A percentile compares a stretch with the other conserved stretches of the same genome.
phyloP scores from a whole-genome alignment of 139 green algal species.

The Chlorella sp. region DNA sequence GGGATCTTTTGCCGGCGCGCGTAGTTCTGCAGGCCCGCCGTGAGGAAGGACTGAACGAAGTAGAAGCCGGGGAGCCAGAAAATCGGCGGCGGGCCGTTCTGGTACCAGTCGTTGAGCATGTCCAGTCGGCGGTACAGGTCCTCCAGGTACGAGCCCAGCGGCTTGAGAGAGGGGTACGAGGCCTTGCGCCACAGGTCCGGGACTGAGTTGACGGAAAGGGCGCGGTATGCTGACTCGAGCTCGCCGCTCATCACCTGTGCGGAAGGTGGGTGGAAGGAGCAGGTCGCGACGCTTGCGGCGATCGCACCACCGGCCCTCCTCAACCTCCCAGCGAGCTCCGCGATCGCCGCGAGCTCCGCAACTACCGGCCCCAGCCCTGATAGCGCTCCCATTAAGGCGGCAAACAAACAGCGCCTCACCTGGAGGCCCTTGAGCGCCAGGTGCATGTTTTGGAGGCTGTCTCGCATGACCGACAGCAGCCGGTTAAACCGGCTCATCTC shows the following conservation, averaged over 20 bases:
- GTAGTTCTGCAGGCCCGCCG: constrained; percentile 73
- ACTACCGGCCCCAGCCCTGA: too few relatives aligned
- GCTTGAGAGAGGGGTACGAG: constrained; percentile 67
- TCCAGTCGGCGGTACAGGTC: constrained; percentile 58
- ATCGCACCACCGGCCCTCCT: too few relatives aligned
- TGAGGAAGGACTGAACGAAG: constrained; percentile 79
- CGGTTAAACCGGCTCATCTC: constrained; percentile 67
- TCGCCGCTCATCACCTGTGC: constrained; percentile 66
- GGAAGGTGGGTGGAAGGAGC: too few relatives aligned
- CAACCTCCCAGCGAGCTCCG: too few relatives aligned
- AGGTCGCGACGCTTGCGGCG: too few relatives aligned
- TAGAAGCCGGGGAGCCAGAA: constrained; percentile 85
- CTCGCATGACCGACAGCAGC: constrained; percentile 43
- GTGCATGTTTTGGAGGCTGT: constrained; percentile 48
- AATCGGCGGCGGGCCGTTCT: constrained; percentile 41
- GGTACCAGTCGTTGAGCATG: constrained; percentile 52
- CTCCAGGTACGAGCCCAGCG: constrained; percentile 60
- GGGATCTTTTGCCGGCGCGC: constrained; percentile 54
- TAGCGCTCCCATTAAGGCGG: too few relatives aligned
- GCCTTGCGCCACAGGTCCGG: constrained; percentile 59
- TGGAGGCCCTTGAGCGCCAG: constrained; percentile 52
- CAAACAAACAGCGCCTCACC: background rate
- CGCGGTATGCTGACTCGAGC: constrained; percentile 62
- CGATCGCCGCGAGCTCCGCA: too few relatives aligned
- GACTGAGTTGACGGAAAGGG: constrained; percentile 59